Conservation (phyloP, 768 basidiomycete genomes). For the Lepiota subincarnata region DNA sequence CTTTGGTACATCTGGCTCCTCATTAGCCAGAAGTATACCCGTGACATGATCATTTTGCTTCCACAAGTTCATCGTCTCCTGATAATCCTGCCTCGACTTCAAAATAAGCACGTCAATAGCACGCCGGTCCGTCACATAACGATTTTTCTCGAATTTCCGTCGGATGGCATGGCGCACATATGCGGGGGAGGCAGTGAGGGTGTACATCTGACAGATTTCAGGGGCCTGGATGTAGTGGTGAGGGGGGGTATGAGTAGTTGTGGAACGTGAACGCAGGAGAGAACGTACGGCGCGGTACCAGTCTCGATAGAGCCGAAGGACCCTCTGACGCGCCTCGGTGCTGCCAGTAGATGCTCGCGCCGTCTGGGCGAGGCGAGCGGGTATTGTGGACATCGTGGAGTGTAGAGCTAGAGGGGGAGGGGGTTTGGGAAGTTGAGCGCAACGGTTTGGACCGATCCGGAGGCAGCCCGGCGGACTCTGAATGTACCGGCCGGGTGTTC, state of each 20-base stretch:
- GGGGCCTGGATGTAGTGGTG: conserved; percentile 61
- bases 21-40: conserved; percentile 51
- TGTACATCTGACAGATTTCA: conserved; percentile 79
- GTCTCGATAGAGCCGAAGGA: conserved; percentile 78
- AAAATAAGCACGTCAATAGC: conserved; percentile 83
- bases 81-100: conserved; percentile 84
- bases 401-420: conserved; percentile 12
- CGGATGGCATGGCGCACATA: conserved; percentile 80
- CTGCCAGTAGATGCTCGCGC: conserved; percentile 53
- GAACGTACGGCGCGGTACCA: conserved; percentile 88
- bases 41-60: conserved; percentile 81
- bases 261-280: background rate
- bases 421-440: background rate
- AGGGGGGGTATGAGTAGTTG: background rate
- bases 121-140: conserved; percentile 73
- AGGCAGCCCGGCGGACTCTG: conserved; percentile 16
- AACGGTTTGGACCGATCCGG: conserved; percentile 14
- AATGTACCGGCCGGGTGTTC: conserved; percentile 17
- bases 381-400: conserved; percentile 66
- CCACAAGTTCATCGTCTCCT: conserved; percentile 95
- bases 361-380: conserved; percentile 76
- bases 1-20: conserved; percentile 29
- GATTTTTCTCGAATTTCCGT: conserved; percentile 82
- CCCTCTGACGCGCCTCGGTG: conserved; percentile 62
- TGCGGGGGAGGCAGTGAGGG: conserved; percentile 73